phyloP scores from a whole-genome alignment of 768 basidiomycete genomes.

The Multifurca ochricompacta region DNA sequence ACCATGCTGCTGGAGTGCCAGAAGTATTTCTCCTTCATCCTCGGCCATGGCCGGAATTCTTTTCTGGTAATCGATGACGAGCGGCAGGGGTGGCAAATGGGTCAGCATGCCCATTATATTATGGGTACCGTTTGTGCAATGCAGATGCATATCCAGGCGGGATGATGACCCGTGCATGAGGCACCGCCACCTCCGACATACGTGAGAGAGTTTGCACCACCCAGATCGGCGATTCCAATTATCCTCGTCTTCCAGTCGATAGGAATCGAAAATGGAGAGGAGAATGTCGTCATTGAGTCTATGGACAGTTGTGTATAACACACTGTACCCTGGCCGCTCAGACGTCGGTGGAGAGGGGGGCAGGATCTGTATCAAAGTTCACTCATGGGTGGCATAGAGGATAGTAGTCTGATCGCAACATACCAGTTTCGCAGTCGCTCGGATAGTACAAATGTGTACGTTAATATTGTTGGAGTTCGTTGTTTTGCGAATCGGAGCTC shows the following conservation, averaged over 20 bases:
- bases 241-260: background rate
- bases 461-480: background rate
- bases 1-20: background rate
- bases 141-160: too few relatives aligned
- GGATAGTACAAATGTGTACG: background rate
- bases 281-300: background rate
- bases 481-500: background rate
- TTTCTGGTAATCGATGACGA: background rate
- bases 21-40: background rate
- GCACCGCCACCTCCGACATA: slow-evolving; percentile 1
- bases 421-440: background rate
- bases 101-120: background rate
- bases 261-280: background rate
- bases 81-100: background rate
- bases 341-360: background rate
- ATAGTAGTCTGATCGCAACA: background rate
- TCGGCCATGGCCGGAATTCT: background rate
- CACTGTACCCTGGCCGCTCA: background rate
- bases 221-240: background rate
- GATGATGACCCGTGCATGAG: background rate
- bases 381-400: background rate
- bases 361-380: background rate
- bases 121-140: background rate
- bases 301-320: background rate
- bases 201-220: slow-evolving; percentile 9